Percentiles rank a stretch among this genome's conserved stretches.
Conservation (phyloP, 331 rosid species). For the Telfairia occidentalis region DNA sequence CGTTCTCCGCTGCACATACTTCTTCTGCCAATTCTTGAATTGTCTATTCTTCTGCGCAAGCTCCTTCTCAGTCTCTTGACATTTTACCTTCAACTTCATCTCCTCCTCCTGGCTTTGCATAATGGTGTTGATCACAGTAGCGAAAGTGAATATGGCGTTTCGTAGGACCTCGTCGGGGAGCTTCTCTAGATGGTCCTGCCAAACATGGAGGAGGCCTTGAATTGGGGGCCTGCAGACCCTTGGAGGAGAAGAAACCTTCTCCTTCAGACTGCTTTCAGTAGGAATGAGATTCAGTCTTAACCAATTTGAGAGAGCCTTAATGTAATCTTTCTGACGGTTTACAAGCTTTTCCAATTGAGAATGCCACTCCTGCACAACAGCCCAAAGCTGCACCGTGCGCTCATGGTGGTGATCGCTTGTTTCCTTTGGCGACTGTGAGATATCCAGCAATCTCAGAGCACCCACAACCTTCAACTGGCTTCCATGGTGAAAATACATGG, state of each 20-base stretch:
- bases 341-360: slow-evolving; percentile 52
- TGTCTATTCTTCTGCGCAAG: slow-evolving; percentile 53
- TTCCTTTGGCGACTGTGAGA: slow-evolving; percentile 64
- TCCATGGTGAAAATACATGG: slow-evolving; percentile 44
- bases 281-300: slow-evolving; percentile 74
- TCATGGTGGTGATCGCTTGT: slow-evolving; percentile 79
- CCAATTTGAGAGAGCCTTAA: slow-evolving; percentile 62
- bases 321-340: slow-evolving; percentile 55
- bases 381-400: slow-evolving; percentile 51
- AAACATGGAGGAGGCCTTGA: slow-evolving; percentile 45
- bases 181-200: slow-evolving; percentile 77
- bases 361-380: slow-evolving; percentile 70
- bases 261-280: slow-evolving; percentile 77
- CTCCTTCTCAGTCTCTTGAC: slow-evolving; percentile 69
- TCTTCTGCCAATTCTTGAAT: slow-evolving; percentile 66
- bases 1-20: slow-evolving; percentile 44
- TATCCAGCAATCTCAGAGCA: slow-evolving; percentile 37
- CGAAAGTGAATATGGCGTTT: slow-evolving; percentile 55
- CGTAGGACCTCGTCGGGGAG: slow-evolving; percentile 68
- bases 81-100: slow-evolving; percentile 47
- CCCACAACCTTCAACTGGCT: slow-evolving; percentile 24
- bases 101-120: slow-evolving; percentile 52
- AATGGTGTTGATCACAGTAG: slow-evolving; percentile 49
- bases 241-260: slow-evolving; percentile 91
- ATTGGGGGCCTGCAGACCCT: slow-evolving; percentile 57